A percentile compares a stretch with the other conserved stretches of the same genome.
These are phyloP conservation scores for Leccinum fallax DNA, from an alignment of 1,284 basidiomycete species.

Conservation along the genomic window DNA sequence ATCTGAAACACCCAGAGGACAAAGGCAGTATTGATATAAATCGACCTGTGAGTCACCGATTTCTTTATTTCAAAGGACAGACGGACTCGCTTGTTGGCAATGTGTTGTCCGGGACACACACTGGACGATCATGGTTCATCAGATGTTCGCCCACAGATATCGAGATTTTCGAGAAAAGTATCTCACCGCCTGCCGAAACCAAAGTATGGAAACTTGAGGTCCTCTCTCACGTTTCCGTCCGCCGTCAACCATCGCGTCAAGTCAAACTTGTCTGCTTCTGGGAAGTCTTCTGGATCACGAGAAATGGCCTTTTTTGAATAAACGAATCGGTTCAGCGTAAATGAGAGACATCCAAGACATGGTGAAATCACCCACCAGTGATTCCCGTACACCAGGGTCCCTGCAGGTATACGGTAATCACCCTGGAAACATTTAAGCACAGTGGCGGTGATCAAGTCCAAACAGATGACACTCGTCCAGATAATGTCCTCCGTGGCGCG, in stretches of 20 bases:
- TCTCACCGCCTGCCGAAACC: conserved; percentile 16
- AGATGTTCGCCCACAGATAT: too few relatives aligned
- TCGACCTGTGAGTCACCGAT: conserved; percentile 3
- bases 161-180: too few relatives aligned
- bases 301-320: conserved; percentile 11
- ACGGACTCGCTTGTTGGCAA: neutral
- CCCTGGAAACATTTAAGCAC: conserved; percentile 2
- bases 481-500: conserved; percentile 15
- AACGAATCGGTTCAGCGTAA: too few relatives aligned
- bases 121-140: neutral
- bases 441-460: neutral
- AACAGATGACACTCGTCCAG: conserved; percentile 6
- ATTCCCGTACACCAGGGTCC: conserved; percentile 6
- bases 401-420: conserved; percentile 13
- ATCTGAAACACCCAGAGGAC: conserved; percentile 19
- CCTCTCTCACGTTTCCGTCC: conserved; percentile 5
- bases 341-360: too few relatives aligned
- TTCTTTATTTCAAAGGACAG: too few relatives aligned
- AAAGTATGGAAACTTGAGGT: conserved; percentile 15
- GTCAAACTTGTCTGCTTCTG: conserved; percentile 10
- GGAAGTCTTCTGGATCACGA: conserved; percentile 16
- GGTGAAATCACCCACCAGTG: conserved; percentile 1
- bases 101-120: conserved; percentile 3
- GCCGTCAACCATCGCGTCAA: conserved; percentile 9
- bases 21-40: conserved; percentile 15